Evolutionary conservation across 192 early-diverging fungal genomes (phyloP), one percentile per base, ranked within the genome.

Genomic region (Geranomyces variabilis): DNA sequence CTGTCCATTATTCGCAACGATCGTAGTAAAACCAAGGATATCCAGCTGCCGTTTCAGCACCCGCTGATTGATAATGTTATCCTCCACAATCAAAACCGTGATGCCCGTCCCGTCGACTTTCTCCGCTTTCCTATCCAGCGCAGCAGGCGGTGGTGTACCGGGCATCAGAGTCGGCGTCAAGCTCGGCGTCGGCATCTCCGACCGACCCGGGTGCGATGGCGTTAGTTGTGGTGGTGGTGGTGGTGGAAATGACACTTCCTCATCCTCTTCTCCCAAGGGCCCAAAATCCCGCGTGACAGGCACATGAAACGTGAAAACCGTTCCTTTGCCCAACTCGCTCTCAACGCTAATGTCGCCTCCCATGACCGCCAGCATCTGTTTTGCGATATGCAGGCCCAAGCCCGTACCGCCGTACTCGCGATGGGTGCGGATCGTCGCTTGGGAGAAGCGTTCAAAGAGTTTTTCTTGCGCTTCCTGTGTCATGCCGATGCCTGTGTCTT

Each of bases 351-450:
- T 67, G 4, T 48, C 30, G 22, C 66, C 66, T 5, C 63, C 63
- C 63, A 64, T 64, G 21, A 64, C 44, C 9, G 78, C 71, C 14
- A 71, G 64, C 15, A 81, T 60, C 31, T 71, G 55, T 49, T 77
- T 81, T 19, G 68, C 68, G 55, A 82, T 82, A 34, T 71, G 64
- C 48, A 82, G 67, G 15, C 80, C 80, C 67, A 89, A 74, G 3
- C 65, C 71, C 28, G 67, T 74, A 28, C 80, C 66, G 4, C 66
- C 66, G 31, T 67, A 67, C 26, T 67, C 66, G 4, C 49, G 66
- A 55, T 67, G 49, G 1, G 66, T 67, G 2, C 66, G 46, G 14
- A 67, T 48, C 7, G 33, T 24, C 31, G 56, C 55, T 24, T 57
- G 67, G 1, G 36, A 36, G 44, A 69, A 69, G 12, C 67, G 51